Conservation (phyloP, 164 flowering plant species). For the Akebia trifoliata region DNA sequence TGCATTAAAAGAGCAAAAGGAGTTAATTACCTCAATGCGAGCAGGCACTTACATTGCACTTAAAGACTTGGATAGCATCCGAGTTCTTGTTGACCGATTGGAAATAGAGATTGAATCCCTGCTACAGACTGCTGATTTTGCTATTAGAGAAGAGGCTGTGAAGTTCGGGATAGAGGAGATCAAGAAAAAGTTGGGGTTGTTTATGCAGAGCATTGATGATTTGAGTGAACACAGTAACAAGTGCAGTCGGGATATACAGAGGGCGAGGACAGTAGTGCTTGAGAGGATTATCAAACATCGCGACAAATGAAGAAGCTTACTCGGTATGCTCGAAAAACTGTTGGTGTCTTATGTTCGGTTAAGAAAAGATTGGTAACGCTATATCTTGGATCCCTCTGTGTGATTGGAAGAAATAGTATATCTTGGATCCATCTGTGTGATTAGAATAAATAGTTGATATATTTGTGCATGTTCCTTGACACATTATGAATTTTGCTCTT, state of each 20-base stretch:
- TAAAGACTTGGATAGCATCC: constrained; percentile 60
- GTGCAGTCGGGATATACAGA: constrained; percentile 51
- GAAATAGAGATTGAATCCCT: constrained; percentile 50
- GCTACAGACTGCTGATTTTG: constrained; percentile 52
- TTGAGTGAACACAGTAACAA: constrained; percentile 47
- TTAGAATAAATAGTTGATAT: too few relatives aligned
- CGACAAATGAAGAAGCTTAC: constrained; percentile 12
- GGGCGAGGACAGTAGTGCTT: constrained; percentile 64
- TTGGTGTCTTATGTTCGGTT: background rate
- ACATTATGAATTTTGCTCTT: too few relatives aligned
- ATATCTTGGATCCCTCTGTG: constrained; percentile 3
- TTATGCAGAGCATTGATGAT: constrained; percentile 54
- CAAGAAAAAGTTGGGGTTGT: constrained; percentile 44
- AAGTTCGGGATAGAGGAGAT: constrained; percentile 69
- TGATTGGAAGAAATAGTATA: too few relatives aligned
- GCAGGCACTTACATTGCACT: constrained; percentile 47
- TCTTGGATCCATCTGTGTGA: too few relatives aligned
- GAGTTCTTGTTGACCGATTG: constrained; percentile 46
- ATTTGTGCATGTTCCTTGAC: too few relatives aligned
- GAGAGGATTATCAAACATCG: constrained; percentile 58
- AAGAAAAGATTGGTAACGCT: background rate
- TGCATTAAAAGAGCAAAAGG: constrained; percentile 51
- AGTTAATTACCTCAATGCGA: constrained; percentile 50
- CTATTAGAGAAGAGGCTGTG: constrained; percentile 40
- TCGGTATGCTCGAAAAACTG: constrained; percentile 9